These are phyloP conservation scores for Ceratocystis cacaofunesta DNA, from an alignment of 2,329 filamentous ascomycete species.

Conservation along the genomic window DNA sequence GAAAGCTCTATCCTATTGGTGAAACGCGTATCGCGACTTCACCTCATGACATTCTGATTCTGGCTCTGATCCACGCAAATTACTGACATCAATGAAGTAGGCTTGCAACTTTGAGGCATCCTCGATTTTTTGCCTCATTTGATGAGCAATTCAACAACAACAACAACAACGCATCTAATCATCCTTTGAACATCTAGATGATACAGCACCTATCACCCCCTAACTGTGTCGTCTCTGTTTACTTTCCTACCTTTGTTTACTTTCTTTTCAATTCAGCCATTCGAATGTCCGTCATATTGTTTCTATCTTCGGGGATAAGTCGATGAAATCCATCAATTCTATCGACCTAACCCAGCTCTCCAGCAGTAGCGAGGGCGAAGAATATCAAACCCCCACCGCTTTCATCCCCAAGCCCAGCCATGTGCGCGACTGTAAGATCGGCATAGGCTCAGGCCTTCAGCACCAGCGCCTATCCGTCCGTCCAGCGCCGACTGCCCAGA, in stretches of 20 bases:
- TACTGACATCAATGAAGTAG: neutral
- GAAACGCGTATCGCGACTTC: neutral
- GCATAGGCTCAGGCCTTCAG: neutral
- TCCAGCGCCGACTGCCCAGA: neutral
- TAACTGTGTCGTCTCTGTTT: neutral
- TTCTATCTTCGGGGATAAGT: neutral
- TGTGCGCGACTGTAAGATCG: neutral
- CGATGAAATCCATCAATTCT: slow-evolving; percentile 3
- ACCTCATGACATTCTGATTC: neutral
- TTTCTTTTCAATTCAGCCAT: neutral
- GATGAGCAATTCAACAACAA: too few species aligned
- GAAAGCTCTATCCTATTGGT: neutral
- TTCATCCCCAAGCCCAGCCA: neutral
- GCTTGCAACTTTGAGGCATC: neutral
- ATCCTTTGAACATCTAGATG: neutral
- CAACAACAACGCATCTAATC: neutral
- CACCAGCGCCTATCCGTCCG: neutral
- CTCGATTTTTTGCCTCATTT: neutral
- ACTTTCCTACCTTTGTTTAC: neutral
- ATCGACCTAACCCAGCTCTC: slow-evolving; percentile 9
- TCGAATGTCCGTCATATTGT: slow-evolving; percentile 2
- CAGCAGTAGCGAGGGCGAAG: slow-evolving; percentile 2
- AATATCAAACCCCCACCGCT: neutral
- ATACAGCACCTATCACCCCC: neutral
- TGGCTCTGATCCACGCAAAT: neutral